These are phyloP conservation scores for Hydnomerulius pinastri DNA, from an alignment of 768 basidiomycete species.

Conservation along the genomic window DNA sequence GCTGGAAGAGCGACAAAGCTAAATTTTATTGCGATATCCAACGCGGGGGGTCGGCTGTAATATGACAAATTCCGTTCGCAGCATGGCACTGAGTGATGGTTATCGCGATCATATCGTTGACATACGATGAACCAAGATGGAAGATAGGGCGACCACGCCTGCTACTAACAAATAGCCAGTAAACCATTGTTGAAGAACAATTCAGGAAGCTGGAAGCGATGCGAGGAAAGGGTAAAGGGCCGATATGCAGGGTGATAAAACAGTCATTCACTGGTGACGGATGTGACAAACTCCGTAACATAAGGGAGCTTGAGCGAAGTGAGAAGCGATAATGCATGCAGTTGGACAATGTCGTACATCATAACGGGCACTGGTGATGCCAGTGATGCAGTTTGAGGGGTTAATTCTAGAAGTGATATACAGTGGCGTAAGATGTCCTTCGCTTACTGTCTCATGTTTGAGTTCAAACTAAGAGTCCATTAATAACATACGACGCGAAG, in stretches of 20 bases:
- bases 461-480: neutral
- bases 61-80: neutral
- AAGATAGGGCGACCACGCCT: conserved; percentile 15
- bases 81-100: neutral
- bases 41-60: too few relatives aligned
- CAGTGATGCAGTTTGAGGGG: neutral
- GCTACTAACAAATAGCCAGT: neutral
- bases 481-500: neutral
- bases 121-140: conserved; percentile 10
- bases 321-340: neutral
- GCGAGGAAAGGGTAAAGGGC: neutral
- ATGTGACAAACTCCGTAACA: too few relatives aligned
- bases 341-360: neutral
- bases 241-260: neutral
- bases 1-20: too few relatives aligned
- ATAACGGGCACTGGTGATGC: neutral
- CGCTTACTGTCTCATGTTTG: too few relatives aligned
- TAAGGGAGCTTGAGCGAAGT: neutral
- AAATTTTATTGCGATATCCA: too few relatives aligned
- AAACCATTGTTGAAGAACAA: neutral
- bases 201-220: neutral
- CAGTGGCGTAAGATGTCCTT: neutral
- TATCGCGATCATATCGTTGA: conserved; percentile 10
- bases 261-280: too few relatives aligned
- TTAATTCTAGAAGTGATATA: neutral